These are phyloP conservation scores for Capsella rubella DNA, from an alignment of 441 rosid species.

Conservation along the genomic window DNA sequence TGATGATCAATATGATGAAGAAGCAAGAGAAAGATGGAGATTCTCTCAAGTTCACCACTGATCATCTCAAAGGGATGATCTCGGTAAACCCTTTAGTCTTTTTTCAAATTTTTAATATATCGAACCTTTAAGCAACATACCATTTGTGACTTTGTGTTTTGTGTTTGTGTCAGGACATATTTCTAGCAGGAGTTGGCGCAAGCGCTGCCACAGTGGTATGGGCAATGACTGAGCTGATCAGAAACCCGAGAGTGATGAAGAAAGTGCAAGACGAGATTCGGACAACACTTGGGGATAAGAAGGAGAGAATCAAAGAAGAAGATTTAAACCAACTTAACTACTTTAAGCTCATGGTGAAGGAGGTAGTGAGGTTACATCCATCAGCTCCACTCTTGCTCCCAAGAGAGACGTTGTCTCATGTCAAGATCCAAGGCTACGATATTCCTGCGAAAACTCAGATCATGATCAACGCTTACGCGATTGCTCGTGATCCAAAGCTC, in stretches of 20 bases:
- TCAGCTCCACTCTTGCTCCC: slow-evolving; percentile 58
- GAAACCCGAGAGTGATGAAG: slow-evolving; percentile 50
- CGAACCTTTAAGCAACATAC: no score
- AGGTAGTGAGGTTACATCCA: slow-evolving; percentile 59
- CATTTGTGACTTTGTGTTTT: no score
- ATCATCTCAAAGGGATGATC: no score
- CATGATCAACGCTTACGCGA: slow-evolving; percentile 34
- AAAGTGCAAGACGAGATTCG: slow-evolving; percentile 57
- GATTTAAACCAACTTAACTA: slow-evolving; percentile 52
- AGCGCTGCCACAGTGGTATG: slow-evolving; percentile 31
- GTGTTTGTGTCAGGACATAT: no score
- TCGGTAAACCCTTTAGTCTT: no score
- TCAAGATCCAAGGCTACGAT: slow-evolving; percentile 39
- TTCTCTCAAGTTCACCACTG: no score
- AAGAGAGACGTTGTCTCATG: slow-evolving; percentile 46
- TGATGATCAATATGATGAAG: no score
- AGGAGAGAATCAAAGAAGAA: slow-evolving; percentile 50
- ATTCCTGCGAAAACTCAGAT: slow-evolving; percentile 29
- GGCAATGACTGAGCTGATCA: slow-evolving; percentile 54
- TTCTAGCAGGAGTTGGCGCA: no score
- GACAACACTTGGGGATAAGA: slow-evolving; percentile 47
- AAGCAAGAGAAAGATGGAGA: slow-evolving; percentile 35
- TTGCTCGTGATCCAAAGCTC: slow-evolving; percentile 41
- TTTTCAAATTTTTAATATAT: no score
- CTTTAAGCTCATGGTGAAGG: slow-evolving; percentile 53